Percentiles rank a stretch among this genome's conserved stretches.
These are phyloP conservation scores for Kazachstania taianensis DNA, from an alignment of 805 yeast genomes.

Conservation along the genomic window DNA sequence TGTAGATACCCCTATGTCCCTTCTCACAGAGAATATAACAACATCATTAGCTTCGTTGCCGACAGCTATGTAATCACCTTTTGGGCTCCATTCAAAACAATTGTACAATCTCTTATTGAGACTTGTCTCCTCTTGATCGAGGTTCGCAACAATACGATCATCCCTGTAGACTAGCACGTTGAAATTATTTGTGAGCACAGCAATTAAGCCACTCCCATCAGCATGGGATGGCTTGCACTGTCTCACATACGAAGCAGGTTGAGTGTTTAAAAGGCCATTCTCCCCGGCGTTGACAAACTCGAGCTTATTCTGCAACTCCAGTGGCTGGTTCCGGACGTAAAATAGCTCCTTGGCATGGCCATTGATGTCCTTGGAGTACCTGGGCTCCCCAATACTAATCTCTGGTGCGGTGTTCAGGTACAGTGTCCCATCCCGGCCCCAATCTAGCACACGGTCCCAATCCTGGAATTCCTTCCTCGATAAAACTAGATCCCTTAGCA, in stretches of 20 bases:
- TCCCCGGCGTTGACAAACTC: constrained; percentile 17
- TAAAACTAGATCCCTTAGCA: constrained; percentile 21
- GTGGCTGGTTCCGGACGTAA: constrained; percentile 13
- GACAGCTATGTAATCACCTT: constrained; percentile 13
- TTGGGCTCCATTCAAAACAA: constrained; percentile 20
- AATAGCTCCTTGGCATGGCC: constrained; percentile 17
- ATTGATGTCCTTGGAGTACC: constrained; percentile 13
- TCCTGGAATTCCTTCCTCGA: constrained; percentile 22
- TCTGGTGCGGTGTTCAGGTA: constrained; percentile 22
- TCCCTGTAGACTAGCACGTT: constrained; percentile 19
- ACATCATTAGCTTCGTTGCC: constrained; percentile 24
- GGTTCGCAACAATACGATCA: constrained; percentile 7
- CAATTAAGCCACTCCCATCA: constrained; percentile 11
- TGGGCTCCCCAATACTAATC: constrained; percentile 22
- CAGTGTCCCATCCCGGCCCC: constrained; percentile 26
- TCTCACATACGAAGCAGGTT: constrained; percentile 20
- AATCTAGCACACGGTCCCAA: constrained; percentile 19
- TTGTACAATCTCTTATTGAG: constrained; percentile 18
- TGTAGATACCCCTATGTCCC: not conserved
- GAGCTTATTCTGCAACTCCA: constrained; percentile 19
- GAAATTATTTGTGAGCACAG: constrained; percentile 23
- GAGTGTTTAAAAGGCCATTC: constrained; percentile 22
- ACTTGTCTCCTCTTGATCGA: constrained; percentile 14
- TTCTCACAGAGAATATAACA: constrained; percentile 7
- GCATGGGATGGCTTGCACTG: constrained; percentile 16